Percentiles rank a stretch among this genome's conserved stretches.
These are phyloP conservation scores for Diospyros kaki DNA, from an alignment of 148 eudicot species.

Conservation along the genomic window DNA sequence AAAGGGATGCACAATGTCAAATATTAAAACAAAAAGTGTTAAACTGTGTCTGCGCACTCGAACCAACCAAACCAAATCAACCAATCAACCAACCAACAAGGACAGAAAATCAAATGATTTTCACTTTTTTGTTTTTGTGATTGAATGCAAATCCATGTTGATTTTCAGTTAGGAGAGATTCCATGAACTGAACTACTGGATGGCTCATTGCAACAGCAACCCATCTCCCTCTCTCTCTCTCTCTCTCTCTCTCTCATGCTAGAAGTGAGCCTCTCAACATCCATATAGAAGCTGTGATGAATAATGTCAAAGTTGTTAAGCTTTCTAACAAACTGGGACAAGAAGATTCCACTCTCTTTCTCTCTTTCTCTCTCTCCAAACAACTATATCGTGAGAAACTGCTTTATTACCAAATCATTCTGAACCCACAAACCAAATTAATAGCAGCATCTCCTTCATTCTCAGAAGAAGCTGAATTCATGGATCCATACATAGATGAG, in stretches of 20 bases:
- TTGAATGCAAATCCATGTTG: too few relatives aligned
- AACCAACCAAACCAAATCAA: too few relatives aligned
- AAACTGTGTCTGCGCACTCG: too few relatives aligned
- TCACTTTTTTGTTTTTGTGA: too few relatives aligned
- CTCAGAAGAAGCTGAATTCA: conserved; percentile 6
- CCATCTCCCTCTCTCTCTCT: background rate
- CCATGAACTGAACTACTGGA: too few relatives aligned
- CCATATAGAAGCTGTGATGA: conserved; percentile 16
- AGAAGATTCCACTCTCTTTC: conserved; percentile 17
- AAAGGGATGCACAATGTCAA: too few relatives aligned
- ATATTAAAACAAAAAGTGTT: too few relatives aligned
- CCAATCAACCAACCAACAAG: too few relatives aligned
- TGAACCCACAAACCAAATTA: background rate
- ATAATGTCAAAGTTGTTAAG: conserved; percentile 14
- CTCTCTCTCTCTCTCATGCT: conserved; percentile 19
- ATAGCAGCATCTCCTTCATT: background rate
- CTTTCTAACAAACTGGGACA: conserved; percentile 41
- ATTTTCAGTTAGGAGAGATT: too few relatives aligned
- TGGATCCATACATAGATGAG: conserved; percentile 19
- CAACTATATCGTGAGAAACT: conserved; percentile 24
- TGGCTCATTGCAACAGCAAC: background rate
- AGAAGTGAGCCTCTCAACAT: conserved; percentile 25
- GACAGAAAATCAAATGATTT: too few relatives aligned
- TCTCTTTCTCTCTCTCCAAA: conserved; percentile 5
- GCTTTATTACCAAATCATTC: conserved; percentile 12